Evolutionary conservation across 2,329 filamentous ascomycete genomes (phyloP), one percentile per base, ranked within the genome.

Genomic region (Lachnellula cervina): DNA sequence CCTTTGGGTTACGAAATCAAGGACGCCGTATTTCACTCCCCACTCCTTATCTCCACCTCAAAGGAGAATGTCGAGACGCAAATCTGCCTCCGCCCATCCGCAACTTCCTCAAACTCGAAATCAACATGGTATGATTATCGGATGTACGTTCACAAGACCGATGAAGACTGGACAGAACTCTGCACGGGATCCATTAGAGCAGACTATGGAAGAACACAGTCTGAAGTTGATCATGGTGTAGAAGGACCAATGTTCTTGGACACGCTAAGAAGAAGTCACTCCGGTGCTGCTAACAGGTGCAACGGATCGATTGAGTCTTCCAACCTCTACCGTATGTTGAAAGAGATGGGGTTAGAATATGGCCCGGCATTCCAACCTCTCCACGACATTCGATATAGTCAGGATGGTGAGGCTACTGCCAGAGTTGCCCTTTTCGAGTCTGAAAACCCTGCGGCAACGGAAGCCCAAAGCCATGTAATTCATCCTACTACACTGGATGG

Each of bases 401-500:
- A 13, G 14, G 34, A 21, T 6, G 37, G 25, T 5, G 16, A 49
- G 28, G 52, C 52, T 16, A n/a, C 21, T 3, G 43, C 44, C 9
- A 37, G 17, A 9, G 23, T 49, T 23, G 19, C 17, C 13, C n/a
- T 46, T 21, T 37, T 34, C 9, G 14, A 45, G 0, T 7, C 16
- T 40, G 14, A 17, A 17, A 40, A 3, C 4, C 28, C 21, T 40
- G 17, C 13, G 17, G 37, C 9, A 25, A 25, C 13, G 6, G 42
- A 17, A 44, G 9, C 17, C 16, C 42, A 47, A 14, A 3, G 4
- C 14, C 72, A 74, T n/a, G 68, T 74, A 50, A 59, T 78, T 6
- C 76, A 77, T 32, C 73, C 78, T 0, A 67, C 73, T 0, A 72
- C 77, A 45, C 60, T 79, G 3, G 77, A 80, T 55, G 59, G 70